Evolutionary conservation across 331 rosid genomes (phyloP).

Genomic region (Acacia concinna): DNA sequence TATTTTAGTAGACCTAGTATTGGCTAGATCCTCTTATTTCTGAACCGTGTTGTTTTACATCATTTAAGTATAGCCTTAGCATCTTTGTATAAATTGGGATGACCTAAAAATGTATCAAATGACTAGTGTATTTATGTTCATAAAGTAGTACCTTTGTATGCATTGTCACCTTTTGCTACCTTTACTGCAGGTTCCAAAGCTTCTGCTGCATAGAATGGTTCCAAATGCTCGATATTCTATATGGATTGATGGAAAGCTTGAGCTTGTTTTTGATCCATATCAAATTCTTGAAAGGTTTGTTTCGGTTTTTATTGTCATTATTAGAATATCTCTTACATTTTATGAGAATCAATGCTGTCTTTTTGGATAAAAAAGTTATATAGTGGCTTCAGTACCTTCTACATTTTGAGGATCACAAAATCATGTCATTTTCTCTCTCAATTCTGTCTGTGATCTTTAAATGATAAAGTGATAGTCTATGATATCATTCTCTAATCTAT

Average conservation of each 20-base stretch:
- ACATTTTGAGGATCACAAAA: neutral
- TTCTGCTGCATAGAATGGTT: conserved; percentile 85
- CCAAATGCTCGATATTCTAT: conserved; percentile 90
- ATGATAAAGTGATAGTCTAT: neutral
- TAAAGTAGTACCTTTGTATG: conserved; percentile 9
- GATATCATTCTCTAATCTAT: neutral
- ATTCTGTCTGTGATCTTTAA: neutral
- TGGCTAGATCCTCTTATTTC: conserved; percentile 13
- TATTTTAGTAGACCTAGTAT: conserved; percentile 18
- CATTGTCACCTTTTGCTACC: conserved; percentile 21
- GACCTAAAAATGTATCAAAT: neutral
- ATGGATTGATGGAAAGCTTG: conserved; percentile 96
- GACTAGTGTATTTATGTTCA: conserved; percentile 20
- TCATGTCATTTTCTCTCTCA: neutral
- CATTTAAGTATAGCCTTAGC: conserved; percentile 20
- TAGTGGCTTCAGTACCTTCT: neutral
- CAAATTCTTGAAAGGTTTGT: conserved; percentile 87
- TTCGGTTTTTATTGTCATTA: conserved; percentile 4
- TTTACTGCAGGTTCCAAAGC: conserved; percentile 84
- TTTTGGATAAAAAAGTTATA: neutral
- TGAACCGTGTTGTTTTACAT: conserved; percentile 15
- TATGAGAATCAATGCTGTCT: neutral
- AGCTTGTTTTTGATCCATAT: conserved; percentile 94
- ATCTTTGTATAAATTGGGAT: conserved; percentile 19
- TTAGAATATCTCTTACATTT: conserved; percentile 5